phyloP scores from a whole-genome alignment of 1,284 basidiomycete species.

The Caloboletus inedulis region DNA sequence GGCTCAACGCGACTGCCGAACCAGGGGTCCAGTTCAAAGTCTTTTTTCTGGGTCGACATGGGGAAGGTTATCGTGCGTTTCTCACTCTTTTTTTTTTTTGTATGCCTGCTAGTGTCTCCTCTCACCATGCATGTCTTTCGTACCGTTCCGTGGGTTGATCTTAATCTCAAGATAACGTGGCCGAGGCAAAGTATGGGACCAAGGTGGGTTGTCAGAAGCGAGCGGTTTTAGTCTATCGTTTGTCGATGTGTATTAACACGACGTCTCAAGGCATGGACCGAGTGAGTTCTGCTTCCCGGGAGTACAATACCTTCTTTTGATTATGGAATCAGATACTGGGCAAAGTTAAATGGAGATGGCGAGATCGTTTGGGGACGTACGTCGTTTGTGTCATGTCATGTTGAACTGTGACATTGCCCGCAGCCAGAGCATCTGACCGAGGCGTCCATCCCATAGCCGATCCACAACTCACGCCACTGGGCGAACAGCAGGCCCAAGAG shows the following conservation, averaged over 20 bases:
- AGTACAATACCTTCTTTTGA: background rate
- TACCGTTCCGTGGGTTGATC: background rate
- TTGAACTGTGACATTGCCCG: background rate
- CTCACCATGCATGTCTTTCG: background rate
- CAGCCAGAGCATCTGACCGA: background rate
- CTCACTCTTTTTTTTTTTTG: background rate
- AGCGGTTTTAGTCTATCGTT: background rate
- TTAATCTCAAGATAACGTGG: conserved; percentile 65
- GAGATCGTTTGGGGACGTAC: conserved; percentile 76
- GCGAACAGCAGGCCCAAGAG: conserved; percentile 58
- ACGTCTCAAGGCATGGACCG: conserved; percentile 45
- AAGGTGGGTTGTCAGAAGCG: conserved; percentile 36
- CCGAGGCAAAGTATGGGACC: conserved; percentile 66
- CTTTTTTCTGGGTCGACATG: conserved; percentile 67
- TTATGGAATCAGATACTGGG: conserved; percentile 52
- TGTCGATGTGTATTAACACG: background rate
- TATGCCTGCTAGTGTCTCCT: background rate
- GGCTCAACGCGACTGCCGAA: conserved; percentile 45
- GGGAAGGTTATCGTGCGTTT: conserved; percentile 53
- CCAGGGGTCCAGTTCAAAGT: conserved; percentile 53
- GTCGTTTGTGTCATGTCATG: conserved; percentile 28
- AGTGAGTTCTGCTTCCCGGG: conserved; percentile 38
- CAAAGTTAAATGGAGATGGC: conserved; percentile 66
- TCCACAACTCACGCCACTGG: conserved; percentile 66
- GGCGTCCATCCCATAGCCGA: conserved; percentile 51